Evolutionary conservation across 2,329 filamentous ascomycete genomes (phyloP).

Genomic region (Colletotrichum chrysophilum): DNA sequence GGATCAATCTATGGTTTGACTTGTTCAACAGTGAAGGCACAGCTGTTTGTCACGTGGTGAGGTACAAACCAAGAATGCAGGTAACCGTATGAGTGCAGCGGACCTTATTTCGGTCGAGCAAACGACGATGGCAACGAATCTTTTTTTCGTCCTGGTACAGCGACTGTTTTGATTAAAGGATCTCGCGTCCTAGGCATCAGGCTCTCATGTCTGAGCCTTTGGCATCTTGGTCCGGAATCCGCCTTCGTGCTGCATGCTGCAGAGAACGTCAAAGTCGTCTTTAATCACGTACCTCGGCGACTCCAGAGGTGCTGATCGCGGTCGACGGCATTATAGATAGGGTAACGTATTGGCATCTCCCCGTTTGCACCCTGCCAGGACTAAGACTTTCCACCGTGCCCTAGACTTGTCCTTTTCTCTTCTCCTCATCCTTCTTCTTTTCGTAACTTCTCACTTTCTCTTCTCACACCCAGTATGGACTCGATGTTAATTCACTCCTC

Average conservation of each 20-base stretch:
- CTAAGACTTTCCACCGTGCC: not conserved
- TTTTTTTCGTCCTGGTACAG: not conserved
- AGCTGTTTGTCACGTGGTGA: conserved; percentile 24
- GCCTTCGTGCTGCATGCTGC: not conserved
- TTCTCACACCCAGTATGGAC: conserved; percentile 4
- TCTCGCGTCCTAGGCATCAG: conserved; percentile 6
- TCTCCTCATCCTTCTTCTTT: not conserved
- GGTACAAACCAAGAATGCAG: conserved; percentile 22
- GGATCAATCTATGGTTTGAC: not conserved
- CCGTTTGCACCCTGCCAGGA: conserved; percentile 15
- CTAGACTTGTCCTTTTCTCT: not conserved
- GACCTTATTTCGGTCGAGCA: conserved; percentile 21
- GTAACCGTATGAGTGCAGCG: conserved; percentile 19
- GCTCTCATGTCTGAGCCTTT: conserved; percentile 11
- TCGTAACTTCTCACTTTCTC: not conserved
- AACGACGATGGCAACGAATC: conserved; percentile 19
- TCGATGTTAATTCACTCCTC: not conserved
- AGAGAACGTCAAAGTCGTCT: conserved; percentile 6
- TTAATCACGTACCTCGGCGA: not conserved
- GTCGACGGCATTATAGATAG: conserved; percentile 12
- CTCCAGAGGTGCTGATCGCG: not conserved
- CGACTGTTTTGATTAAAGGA: not conserved
- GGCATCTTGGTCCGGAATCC: not conserved
- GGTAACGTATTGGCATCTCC: not conserved
- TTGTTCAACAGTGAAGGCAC: conserved; percentile 11